Percentiles rank a stretch among this genome's conserved stretches.
Conservation (phyloP, 2,329 filamentous ascomycete genomes). For the Beauveria varroae region DNA sequence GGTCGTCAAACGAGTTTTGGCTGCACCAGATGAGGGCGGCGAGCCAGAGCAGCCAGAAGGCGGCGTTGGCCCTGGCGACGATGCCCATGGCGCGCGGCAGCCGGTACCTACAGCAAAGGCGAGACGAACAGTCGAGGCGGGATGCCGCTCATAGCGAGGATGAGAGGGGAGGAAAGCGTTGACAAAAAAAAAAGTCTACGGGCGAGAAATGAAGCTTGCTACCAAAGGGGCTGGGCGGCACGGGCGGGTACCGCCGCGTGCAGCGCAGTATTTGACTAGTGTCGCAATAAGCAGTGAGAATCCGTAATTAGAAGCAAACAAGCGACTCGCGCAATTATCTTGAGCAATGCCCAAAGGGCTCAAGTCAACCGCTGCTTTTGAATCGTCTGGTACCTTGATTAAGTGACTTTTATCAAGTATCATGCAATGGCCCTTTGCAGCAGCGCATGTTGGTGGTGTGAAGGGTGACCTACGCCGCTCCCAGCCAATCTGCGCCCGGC, state of each 20-base stretch:
- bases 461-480: not conserved
- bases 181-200: not conserved
- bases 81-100: slow-evolving; percentile 3
- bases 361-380: not conserved
- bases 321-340: not conserved
- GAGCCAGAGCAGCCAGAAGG: slow-evolving; percentile 25
- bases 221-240: not conserved
- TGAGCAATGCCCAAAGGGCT: not conserved
- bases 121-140: not conserved
- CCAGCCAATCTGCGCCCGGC: too few relatives aligned
- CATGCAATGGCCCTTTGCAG: too few relatives aligned
- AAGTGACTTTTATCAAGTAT: too few relatives aligned
- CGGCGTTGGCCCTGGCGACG: slow-evolving; percentile 19
- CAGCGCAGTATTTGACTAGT: not conserved
- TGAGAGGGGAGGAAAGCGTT: not conserved
- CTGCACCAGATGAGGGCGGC: slow-evolving; percentile 21
- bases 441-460: not conserved
- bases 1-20: slow-evolving; percentile 26
- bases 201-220: not conserved
- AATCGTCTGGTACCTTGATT: too few relatives aligned
- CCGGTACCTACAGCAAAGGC: not conserved
- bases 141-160: slow-evolving; percentile 6
- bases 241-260: not conserved
- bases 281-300: too few relatives aligned
- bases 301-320: not conserved